Evolutionary conservation across 108 stramenopile genomes (phyloP).

Genomic region (Fragilaria crotonensis): DNA sequence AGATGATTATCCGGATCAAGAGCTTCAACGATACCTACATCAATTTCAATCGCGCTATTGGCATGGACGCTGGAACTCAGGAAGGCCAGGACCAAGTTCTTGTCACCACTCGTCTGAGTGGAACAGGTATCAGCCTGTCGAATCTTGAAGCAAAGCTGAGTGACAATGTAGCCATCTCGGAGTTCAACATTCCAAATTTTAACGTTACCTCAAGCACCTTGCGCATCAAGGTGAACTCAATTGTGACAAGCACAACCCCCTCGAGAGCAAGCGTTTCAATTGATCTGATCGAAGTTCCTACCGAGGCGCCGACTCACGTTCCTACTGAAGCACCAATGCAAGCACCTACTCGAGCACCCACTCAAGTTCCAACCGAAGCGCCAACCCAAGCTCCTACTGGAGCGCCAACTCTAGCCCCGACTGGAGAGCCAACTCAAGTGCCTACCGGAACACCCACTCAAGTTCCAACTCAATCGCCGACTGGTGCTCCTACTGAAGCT

Average conservation of each 20-base stretch:
- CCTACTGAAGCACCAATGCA: not conserved
- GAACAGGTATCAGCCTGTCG: not conserved
- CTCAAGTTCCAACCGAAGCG: no score
- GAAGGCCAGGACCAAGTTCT: not conserved
- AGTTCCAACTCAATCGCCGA: no score
- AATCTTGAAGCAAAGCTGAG: not conserved
- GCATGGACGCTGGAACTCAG: not conserved
- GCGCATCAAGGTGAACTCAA: no score
- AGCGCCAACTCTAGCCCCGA: no score
- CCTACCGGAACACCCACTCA: not conserved
- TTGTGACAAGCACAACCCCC: no score
- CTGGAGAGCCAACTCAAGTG: no score
- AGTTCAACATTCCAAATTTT: conserved; percentile 8
- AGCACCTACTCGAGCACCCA: no score
- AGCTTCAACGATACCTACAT: not conserved
- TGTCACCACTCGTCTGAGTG: not conserved
- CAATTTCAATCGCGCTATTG: not conserved
- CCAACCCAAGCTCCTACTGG: no score
- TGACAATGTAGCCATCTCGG: no score
- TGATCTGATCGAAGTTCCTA: not conserved
- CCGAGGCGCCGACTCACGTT: not conserved
- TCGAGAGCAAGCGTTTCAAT: not conserved
- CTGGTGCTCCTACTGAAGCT: not conserved
- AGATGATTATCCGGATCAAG: no score
- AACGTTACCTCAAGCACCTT: not conserved